Evolutionary conservation across 2,329 filamentous ascomycete genomes (phyloP).

Genomic region (Podosphaera fusca): DNA sequence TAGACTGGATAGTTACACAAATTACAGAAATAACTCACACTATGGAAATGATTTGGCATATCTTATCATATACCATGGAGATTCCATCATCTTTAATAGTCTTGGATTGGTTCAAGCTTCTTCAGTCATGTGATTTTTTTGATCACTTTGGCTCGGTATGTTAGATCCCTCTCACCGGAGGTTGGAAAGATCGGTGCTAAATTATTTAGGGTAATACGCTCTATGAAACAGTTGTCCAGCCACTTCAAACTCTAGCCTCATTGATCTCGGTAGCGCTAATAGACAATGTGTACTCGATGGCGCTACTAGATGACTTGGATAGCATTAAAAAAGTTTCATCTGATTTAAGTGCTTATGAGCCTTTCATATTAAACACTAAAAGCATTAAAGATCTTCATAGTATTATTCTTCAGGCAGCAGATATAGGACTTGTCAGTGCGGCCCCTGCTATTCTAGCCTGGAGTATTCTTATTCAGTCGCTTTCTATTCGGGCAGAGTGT

Average conservation of each 20-base stretch:
- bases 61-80: slow-evolving; percentile 34
- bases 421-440: slow-evolving; percentile 33
- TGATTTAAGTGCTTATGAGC: slow-evolving; percentile 20
- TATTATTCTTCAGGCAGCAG: slow-evolving; percentile 38
- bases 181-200: slow-evolving; percentile 2
- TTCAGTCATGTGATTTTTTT: slow-evolving; percentile 47
- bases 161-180: background rate
- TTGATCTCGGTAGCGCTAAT: slow-evolving; percentile 51
- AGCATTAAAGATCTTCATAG: slow-evolving; percentile 52
- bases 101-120: slow-evolving; percentile 51
- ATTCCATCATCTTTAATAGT: slow-evolving; percentile 36
- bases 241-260: slow-evolving; percentile 46
- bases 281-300: slow-evolving; percentile 21
- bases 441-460: slow-evolving; percentile 60
- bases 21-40: slow-evolving; percentile 52
- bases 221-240: slow-evolving; percentile 23
- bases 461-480: slow-evolving; percentile 50
- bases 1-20: slow-evolving; percentile 37
- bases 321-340: slow-evolving; percentile 14
- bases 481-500: slow-evolving; percentile 25
- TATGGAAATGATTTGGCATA: slow-evolving; percentile 49
- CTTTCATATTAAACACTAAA: slow-evolving; percentile 46
- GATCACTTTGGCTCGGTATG: slow-evolving; percentile 32
- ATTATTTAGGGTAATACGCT: slow-evolving; percentile 8
- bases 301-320: slow-evolving; percentile 12